Evolutionary conservation across 305 asterid genomes (phyloP).

Genomic region (Coffea humblotiana): DNA sequence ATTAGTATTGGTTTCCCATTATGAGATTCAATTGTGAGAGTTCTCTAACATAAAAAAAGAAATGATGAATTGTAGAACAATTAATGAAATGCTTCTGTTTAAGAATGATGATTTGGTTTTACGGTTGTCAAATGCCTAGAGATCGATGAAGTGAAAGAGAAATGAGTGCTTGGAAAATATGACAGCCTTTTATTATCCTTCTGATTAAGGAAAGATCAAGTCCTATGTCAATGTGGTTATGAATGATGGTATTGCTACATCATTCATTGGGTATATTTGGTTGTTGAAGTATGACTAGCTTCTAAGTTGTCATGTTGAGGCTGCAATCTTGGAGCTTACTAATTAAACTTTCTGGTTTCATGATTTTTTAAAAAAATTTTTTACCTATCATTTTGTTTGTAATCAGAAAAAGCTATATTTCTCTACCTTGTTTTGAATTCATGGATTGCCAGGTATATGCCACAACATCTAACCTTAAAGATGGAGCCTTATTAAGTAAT

Average conservation of each 20-base stretch:
- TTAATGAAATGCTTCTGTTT: not conserved
- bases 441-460: not conserved
- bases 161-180: not conserved
- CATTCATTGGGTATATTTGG: not conserved
- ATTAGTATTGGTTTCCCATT: not conserved
- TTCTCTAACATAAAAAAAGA: no score
- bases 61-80: no score
- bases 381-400: not conserved
- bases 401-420: not conserved
- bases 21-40: not conserved
- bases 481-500: not conserved
- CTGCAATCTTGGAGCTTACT: not conserved
- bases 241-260: not conserved
- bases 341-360: not conserved
- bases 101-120: not conserved
- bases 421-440: not conserved
- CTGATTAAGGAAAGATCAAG: not conserved
- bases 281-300: not conserved
- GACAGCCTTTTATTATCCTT: not conserved
- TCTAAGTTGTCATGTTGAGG: not conserved
- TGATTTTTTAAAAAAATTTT: no score
- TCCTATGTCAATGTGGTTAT: not conserved
- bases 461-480: not conserved
- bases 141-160: not conserved
- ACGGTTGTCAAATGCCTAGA: not conserved